Evolutionary conservation across 805 yeast species (phyloP), one percentile per base, ranked within the genome.

Genomic region (Metschnikowia kunwiensis): DNA sequence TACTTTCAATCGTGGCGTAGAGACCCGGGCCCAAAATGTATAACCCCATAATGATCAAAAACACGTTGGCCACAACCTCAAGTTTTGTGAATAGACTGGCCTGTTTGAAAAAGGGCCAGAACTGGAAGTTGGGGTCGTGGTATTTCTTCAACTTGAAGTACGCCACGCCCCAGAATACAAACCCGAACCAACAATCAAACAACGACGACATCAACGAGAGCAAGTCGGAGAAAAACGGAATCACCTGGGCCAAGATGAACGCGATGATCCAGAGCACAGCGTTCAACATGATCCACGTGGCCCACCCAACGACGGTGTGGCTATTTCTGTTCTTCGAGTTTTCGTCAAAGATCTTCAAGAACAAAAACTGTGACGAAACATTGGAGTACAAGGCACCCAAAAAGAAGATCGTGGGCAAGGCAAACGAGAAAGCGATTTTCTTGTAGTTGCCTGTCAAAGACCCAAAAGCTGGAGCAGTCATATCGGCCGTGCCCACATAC

Each of bases 181-280:
- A 77, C 0, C 82, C 82, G 46, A 77, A 78, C 79, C 81, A 78
- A 53, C 82, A 76, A 53, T 77, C 82, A 49, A 77, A 77, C 34
- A 78, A 58, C 2, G 83, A 76, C 10, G 77, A 71, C 81, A 77
- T 76, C 47, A 77, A 58, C 3, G 80, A 68, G 22, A 77, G 60
- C 42, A 77, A 55, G 47, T 77, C 82, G 18, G 75, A 67, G 56
- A 77, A 77, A 54, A 77, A 77, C n/a, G 83, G 83, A 47, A 77
- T 76, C 20, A 74, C 82, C 51, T 77, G 80, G 1, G 81, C 82
- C 47, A 77, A 62, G n/a, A 77, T 56, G 43, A 75, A 78, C 0
- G 81, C 80, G 5, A 70, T 19, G 10, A 69, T 50, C 82, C 82
- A 77, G 15, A 72, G 60, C 1, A 46, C 37, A 8, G 60, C 50